Evolutionary conservation across 306 rosid genomes (phyloP).

Genomic region (Quillaja saponaria): DNA sequence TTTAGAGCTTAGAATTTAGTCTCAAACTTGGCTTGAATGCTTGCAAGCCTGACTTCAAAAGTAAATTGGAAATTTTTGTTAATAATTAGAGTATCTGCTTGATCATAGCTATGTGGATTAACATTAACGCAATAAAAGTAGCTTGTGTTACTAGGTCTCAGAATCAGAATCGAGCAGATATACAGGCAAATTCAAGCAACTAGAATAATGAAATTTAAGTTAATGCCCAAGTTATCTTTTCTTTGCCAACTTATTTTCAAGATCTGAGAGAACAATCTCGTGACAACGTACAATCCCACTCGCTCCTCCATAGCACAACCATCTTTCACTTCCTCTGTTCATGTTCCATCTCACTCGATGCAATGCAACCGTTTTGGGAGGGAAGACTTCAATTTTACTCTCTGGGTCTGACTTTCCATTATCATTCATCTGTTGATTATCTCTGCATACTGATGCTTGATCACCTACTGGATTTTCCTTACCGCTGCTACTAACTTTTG

Average conservation of each 20-base stretch:
- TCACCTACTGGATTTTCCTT: conserved; percentile 39
- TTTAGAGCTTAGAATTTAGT: too few species aligned
- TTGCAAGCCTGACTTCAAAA: too few species aligned
- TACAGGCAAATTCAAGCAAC: too few species aligned
- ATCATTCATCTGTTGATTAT: conserved; percentile 34
- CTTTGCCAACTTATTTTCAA: conserved; percentile 53
- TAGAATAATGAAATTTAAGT: too few species aligned
- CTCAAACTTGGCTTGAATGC: too few species aligned
- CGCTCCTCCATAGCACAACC: conserved; percentile 92
- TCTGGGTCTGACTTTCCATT: conserved; percentile 26
- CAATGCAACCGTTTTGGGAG: conserved; percentile 66
- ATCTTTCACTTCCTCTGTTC: conserved; percentile 88
- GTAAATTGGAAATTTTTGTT: too few species aligned
- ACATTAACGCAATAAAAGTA: too few species aligned
- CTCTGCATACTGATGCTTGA: conserved; percentile 32
- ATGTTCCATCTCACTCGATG: conserved; percentile 90
- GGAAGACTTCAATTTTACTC: conserved; percentile 48
- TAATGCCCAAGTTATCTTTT: conserved; percentile 41
- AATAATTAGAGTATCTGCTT: too few species aligned
- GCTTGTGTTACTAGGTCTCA: too few species aligned
- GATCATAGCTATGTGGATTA: too few species aligned
- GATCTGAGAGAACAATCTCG: conserved; percentile 54
- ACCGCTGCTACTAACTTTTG: conserved; percentile 30
- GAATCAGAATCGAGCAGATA: too few species aligned
- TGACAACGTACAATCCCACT: conserved; percentile 83